Base-by-base conservation (phyloP, 805 yeast species). In the Metschnikowia corniflorae region DNA sequence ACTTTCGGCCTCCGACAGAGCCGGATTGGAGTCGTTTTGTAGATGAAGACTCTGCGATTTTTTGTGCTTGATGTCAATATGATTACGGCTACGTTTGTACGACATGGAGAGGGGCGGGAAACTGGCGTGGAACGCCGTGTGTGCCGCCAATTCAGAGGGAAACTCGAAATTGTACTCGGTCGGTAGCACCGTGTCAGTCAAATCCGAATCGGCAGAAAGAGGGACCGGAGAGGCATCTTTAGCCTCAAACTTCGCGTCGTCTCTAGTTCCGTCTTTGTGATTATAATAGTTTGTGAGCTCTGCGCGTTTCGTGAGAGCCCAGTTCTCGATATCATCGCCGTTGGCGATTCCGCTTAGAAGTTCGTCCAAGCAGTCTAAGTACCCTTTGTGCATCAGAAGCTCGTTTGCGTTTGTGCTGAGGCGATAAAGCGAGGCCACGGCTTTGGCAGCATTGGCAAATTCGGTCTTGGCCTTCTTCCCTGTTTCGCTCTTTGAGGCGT, bases 331-430 rank as follows among this genome's bases (percentile, higher is more conserved):
- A 46, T 76, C 79, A 4, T 65, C 71, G 13, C 58, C 63, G 9
- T 54, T 44, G 9, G 69, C 54, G 7, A 77, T 52, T 18, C 65
- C 56, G 12, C 57, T 58, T 6, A 76, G 49, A 16, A 81, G 45
- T 43, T 82, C 87, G 41, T 79, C 75, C 2, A 82, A 43, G 47
- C 85, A 79, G 21, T 74, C 75, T 28, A 79, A 50, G 49, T 82
- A 82, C 0, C 89, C 89, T 39, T 70, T 71, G 33, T 73, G 68
- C 33, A 66, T 68, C 7, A 73, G 51, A 17, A 77, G 47, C 5
- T 72, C 56, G 29, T 63, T 71, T 32, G 78, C 69, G 32, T 72
- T 70, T 43, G 75, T 78, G 7, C 86, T 75, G 5, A 80, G 57
- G 32, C 86, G 60, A 47, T 82, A 83, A 19, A 82, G 62, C 10